These are phyloP conservation scores for Trichoderma harzianum DNA, from an alignment of 2,329 filamentous ascomycete species.

Conservation along the genomic window DNA sequence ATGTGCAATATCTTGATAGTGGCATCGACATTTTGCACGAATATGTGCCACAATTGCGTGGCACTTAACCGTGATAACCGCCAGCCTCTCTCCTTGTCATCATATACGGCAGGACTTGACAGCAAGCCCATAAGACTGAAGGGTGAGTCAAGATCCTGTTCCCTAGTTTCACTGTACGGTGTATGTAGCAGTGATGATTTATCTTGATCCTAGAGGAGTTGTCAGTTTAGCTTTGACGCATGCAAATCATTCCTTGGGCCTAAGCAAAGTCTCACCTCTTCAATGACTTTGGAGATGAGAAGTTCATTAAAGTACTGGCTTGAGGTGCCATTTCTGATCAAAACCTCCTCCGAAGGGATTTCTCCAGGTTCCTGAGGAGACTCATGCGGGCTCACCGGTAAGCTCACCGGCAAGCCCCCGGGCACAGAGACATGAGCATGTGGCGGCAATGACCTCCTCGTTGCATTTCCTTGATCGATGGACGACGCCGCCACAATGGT, in stretches of 20 bases:
- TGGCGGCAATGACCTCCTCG: background rate
- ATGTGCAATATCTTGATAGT: constrained; percentile 31
- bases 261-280: constrained; percentile 27
- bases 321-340: constrained; percentile 32
- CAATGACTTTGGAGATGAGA: constrained; percentile 34
- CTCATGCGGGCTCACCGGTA: constrained; percentile 13
- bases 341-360: constrained; percentile 25
- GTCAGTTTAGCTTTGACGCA: background rate
- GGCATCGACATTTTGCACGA: constrained; percentile 29
- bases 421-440: background rate
- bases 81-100: constrained; percentile 21
- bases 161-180: constrained; percentile 8
- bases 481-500: constrained; percentile 23
- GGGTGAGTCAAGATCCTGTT: constrained; percentile 22
- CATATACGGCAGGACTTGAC: constrained; percentile 24
- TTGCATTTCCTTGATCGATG: constrained; percentile 11
- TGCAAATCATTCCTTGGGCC: background rate
- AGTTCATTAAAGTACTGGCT: constrained; percentile 39
- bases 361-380: constrained; percentile 1
- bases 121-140: constrained; percentile 35
- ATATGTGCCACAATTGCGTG: constrained; percentile 32
- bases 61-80: constrained; percentile 28
- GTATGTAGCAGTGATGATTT: constrained; percentile 17
- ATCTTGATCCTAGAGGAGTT: constrained; percentile 16
- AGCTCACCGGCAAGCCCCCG: background rate